Base-by-base conservation (phyloP, 2,329 filamentous ascomycete species). In the Monosporascus ibericus region DNA sequence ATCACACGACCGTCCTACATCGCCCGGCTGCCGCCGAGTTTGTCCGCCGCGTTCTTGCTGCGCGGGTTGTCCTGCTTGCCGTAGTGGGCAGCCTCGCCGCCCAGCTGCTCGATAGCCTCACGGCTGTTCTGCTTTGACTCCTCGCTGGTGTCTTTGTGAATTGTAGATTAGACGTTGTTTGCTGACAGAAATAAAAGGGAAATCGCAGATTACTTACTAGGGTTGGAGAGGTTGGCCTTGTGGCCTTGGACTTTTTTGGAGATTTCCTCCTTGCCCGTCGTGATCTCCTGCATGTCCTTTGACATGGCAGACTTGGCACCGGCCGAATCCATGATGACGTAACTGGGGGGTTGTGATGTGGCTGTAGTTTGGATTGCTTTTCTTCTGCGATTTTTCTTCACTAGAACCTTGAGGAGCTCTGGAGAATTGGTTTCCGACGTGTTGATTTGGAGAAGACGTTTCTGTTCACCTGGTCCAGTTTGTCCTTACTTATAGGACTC, bases 71-170 rank as follows among this genome's bases (percentile, higher is more conserved):
- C 68, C 55, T 73, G 55, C 56, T 72, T 66, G 24, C 71, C 71
- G 48, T 76, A 74, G 50, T 74, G 70, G 18, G 70, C 73, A 8
- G 64, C 63, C 9, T 76, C 70, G 15, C 73, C 73, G 47, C 72
- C 73, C 3, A 77, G 60, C 11, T 65, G 57, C 44, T 75, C 65
- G 46, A 77, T 70, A 6, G 64, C 67, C 56, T 73, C 47, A 47
- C 63, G 63, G 50, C 72, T 74, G 51, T 75, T 65, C 60, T 75
- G 64, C 62, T 78, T 77, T 47, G 73, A 75, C 51, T 63, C 63
- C 37, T 73, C 67, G 58, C 71, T 74, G 3, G 72, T 75, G 57
- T 75, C 72, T 75, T 75, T 48, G 30, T 34, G 18, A 2, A 17
- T 27, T 14, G 20, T 44, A 14, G 30, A 11, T 30, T 14, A 34